Evolutionary conservation across 768 basidiomycete genomes (phyloP).

Genomic region (Mycena filopes): DNA sequence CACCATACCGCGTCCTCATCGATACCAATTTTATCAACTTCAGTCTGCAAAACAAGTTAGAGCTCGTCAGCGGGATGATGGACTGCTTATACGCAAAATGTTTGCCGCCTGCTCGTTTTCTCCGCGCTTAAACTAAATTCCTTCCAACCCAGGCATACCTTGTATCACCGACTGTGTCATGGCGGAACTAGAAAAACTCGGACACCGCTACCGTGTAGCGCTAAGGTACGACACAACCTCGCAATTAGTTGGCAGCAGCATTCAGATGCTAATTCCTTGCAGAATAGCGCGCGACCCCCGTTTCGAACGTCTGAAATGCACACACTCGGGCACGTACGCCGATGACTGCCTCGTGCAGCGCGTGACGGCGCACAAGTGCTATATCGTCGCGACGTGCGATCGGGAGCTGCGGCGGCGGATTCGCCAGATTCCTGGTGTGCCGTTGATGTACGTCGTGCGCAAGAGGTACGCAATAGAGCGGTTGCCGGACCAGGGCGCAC

Average conservation of each 20-base stretch:
- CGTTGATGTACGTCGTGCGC: conserved; percentile 97
- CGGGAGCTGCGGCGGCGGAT: conserved; percentile 92
- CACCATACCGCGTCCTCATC: conserved; percentile 96
- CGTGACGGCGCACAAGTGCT: conserved; percentile 94
- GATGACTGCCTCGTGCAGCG: conserved; percentile 99
- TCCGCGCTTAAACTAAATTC: conserved; percentile 20
- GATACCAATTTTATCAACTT: conserved; percentile 99
- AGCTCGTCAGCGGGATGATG: conserved; percentile 99
- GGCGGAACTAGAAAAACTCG: conserved; percentile 97
- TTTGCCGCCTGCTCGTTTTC: conserved; percentile 43
- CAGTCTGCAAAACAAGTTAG: conserved; percentile 96
- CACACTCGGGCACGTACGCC: conserved; percentile 96
- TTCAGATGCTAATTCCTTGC: conserved; percentile 21
- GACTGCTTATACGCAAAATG: conserved; percentile 99
- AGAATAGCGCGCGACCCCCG: conserved; percentile 97
- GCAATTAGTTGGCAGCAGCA: not conserved
- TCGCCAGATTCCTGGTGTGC: conserved; percentile 92
- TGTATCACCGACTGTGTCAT: conserved; percentile 99
- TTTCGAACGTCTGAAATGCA: conserved; percentile 93
- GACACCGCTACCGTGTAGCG: conserved; percentile 94
- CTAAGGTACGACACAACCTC: conserved; percentile 71
- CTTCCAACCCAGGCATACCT: conserved; percentile 79
- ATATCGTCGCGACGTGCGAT: conserved; percentile 98
- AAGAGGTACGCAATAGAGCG: conserved; percentile 94
- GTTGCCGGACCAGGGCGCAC: conserved; percentile 92